Evolutionary conservation across 305 asterid species (phyloP), one percentile per base, ranked within the genome.

Genomic region (Euphrasia arctica): DNA sequence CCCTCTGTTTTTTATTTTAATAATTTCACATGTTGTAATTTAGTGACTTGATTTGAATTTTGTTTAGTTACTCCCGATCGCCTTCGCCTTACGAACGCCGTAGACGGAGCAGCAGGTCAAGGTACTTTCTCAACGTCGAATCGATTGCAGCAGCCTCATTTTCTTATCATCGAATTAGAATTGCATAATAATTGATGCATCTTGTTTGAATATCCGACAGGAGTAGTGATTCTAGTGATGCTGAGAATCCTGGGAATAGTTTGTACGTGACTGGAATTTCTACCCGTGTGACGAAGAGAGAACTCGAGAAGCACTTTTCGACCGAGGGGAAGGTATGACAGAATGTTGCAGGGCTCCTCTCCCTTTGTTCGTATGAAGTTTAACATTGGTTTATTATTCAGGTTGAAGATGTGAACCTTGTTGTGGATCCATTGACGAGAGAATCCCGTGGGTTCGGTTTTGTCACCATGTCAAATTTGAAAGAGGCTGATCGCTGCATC

Each of bases 361-460:
- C 5, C 50, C 5, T 34, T 34, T 45, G 50, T 45, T 45, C 4
- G 12, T 45, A 10, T 45, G 41, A 34, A 45, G 14, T n/a, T 42
- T 45, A 45, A 45, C 14, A 45, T 47, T 47, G 13, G 51, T 12
- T 11, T 47, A 47, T 2, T 59, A 32, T 34, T 56, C 65, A 91
- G 96, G 95, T 91, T 47, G 85, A 79, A 70, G 92, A 80, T 66
- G 82, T 89, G 54, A 90, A 81, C 71, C 96, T 91, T 75, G 95
- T 91, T 62, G 58, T 81, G 36, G 98, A 91, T 65, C 96, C 95
- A 6, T 59, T 85, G 89, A 83, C 95, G 3, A 76, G 87, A 32
- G 93, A 89, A 70, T 87, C 98, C 32, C 88, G 97, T 43, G 98
- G 98, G 59, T 92, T 92, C 78, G 93, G 95, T 67, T 91, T 91